These are phyloP conservation scores for Cystobasidium pallidum DNA, from an alignment of 1,284 basidiomycete species.

Conservation along the genomic window DNA sequence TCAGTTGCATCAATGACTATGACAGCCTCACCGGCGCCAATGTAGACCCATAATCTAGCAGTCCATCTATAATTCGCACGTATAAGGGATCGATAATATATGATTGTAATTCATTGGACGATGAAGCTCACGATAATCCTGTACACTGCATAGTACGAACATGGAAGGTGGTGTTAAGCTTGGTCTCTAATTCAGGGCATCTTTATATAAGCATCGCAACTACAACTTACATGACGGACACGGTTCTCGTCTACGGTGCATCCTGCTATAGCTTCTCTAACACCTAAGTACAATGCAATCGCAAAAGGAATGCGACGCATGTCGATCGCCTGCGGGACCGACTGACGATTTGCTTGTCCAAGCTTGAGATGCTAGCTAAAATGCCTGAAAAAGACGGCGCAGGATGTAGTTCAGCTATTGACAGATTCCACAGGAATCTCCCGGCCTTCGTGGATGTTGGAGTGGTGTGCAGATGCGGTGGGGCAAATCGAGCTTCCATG, in stretches of 20 bases:
- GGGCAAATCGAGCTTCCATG: neutral
- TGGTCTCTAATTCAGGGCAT: no score
- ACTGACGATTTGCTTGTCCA: neutral
- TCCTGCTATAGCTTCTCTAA: conserved; percentile 6
- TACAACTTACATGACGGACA: conserved; percentile 10
- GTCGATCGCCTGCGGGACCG: conserved; percentile 25
- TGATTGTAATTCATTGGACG: neutral
- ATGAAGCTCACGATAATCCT: conserved; percentile 9
- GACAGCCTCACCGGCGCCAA: conserved; percentile 5
- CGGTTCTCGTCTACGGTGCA: conserved; percentile 1
- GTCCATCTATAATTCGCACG: conserved; percentile 11
- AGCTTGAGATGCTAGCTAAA: no score
- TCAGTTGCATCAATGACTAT: neutral
- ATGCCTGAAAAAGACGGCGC: neutral
- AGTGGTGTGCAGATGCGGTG: neutral
- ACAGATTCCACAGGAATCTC: neutral
- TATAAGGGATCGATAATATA: neutral
- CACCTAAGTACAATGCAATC: neutral
- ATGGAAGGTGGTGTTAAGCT: neutral
- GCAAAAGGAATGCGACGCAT: neutral
- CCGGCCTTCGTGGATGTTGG: neutral
- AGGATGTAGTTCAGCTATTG: neutral
- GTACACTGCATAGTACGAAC: conserved; percentile 7
- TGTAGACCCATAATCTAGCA: conserved; percentile 13
- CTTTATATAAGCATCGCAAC: no score